Base-by-base conservation (phyloP, 495 filamentous ascomycete species). In the Podospora anserina region DNA sequence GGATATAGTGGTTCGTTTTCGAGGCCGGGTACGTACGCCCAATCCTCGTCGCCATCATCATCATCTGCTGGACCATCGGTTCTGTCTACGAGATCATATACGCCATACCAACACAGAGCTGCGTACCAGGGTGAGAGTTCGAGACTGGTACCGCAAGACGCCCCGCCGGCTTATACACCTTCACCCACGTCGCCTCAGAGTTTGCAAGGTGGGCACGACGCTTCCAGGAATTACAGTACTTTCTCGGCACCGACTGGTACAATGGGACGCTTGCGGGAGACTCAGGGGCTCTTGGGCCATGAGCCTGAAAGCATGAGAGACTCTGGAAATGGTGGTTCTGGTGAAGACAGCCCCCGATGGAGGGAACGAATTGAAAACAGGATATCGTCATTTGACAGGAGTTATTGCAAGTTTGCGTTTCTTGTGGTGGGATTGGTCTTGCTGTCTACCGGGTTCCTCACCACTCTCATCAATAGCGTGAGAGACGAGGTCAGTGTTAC, bases 141-240 rank as follows among this genome's bases (percentile, higher is more conserved):
- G 2, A 66, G 71, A 53, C 73, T 76, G 39, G 49, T 78, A 66
- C 80, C 78, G 61, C 73, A 74, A 16, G 81, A 84, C 32, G 81
- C 80, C 4, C 82, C 81, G 19, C 82, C 82, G 1, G 81, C 81
- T 0, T 84, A 83, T 67, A 79, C 80, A 3, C 80, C 81, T 5
- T 81, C 77, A 4, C 77, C 81, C 18, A 74, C 71, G 2, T 71
- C 78, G 7, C 74, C 78, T 2, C 56, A 71, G 18, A 63, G 63
- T 30, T 34, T 68, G 13, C 59, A 71, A 20, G 55, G 61, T 26
- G 23, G 27, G 32, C 53, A 39, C 28, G 49, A 63, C 61, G 55
- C 57, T 60, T 67, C 69, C 6, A 76, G 71, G 58, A 79, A 70
- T 67, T 82, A 84, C 74, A 78, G 70, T 62, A 84, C 80, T 32